Evolutionary conservation across 78 protist species (phyloP).

Genomic region (Dictyostelium capitatum): DNA sequence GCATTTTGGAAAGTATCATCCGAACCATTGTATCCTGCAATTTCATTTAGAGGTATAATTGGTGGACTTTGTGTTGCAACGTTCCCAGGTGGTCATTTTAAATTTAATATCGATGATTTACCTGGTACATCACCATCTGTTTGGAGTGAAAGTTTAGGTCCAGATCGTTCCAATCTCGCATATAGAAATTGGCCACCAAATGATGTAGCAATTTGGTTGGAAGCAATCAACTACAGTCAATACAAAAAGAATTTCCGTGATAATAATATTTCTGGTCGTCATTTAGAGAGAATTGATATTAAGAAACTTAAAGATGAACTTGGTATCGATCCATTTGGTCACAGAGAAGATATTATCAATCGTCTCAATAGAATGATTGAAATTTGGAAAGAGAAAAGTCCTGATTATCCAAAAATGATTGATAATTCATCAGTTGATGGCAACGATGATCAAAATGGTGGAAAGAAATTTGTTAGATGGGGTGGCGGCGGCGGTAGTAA

Average conservation of each 20-base stretch:
- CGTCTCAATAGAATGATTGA: conserved; percentile 40
- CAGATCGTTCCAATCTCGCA: conserved; percentile 18
- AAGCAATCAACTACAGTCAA: conserved; percentile 55
- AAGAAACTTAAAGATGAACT: conserved; percentile 22
- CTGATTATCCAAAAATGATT: background rate
- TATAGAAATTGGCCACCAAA: conserved; percentile 48
- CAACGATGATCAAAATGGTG: background rate
- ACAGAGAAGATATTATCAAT: conserved; percentile 52
- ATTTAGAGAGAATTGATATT: conserved; percentile 7
- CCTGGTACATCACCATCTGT: conserved; percentile 57
- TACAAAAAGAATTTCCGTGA: conserved; percentile 69
- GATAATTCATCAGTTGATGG: background rate
- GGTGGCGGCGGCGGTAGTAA: background rate
- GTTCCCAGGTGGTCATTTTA: conserved; percentile 18
- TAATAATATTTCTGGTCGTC: conserved; percentile 69
- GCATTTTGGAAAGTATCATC: conserved; percentile 53
- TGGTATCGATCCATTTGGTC: conserved; percentile 63
- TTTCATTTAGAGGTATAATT: conserved; percentile 36
- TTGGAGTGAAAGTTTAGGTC: conserved; percentile 52
- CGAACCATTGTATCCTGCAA: conserved; percentile 50
- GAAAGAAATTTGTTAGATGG: conserved; percentile 23
- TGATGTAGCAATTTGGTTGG: conserved; percentile 66
- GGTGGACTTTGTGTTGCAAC: conserved; percentile 47
- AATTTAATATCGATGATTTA: conserved; percentile 15
- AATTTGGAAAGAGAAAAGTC: conserved; percentile 37